These are phyloP conservation scores for Cryptosporidium parvum DNA, from an alignment of 169 alveolate genomes.

Conservation along the genomic window DNA sequence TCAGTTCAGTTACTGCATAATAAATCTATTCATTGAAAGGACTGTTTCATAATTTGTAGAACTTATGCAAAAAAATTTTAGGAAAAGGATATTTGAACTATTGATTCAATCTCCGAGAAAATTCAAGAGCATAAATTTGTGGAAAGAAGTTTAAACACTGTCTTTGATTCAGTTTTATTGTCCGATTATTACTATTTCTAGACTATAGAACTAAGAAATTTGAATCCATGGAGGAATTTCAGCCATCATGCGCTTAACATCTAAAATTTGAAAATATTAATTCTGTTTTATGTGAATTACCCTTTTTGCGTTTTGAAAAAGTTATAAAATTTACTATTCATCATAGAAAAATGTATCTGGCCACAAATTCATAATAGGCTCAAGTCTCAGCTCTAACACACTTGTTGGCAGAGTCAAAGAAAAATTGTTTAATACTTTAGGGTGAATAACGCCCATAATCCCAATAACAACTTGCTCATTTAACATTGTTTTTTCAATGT, in stretches of 20 bases:
- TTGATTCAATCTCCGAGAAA: too few relatives aligned
- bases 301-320: too few relatives aligned
- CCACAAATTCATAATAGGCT: slow-evolving; percentile 52
- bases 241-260: too few relatives aligned
- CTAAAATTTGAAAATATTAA: not conserved
- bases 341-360: slow-evolving; percentile 68
- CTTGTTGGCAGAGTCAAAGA: slow-evolving; percentile 90
- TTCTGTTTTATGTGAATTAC: not conserved
- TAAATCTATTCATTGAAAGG: too few relatives aligned
- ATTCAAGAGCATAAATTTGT: not conserved
- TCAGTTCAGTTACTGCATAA: not conserved
- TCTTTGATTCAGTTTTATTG: too few relatives aligned
- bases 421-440: slow-evolving; percentile 91
- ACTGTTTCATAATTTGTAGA: too few relatives aligned
- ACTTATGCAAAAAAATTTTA: too few relatives aligned
- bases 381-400: slow-evolving; percentile 83
- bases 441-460: slow-evolving; percentile 94
- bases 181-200: not conserved
- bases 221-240: too few relatives aligned
- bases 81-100: not conserved
- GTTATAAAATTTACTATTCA: not conserved
- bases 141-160: too few relatives aligned
- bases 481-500: slow-evolving; percentile 36
- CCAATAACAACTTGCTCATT: slow-evolving; percentile 83
- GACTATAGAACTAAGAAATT: too few relatives aligned